These are phyloP conservation scores for Arthrobotrys musiformis DNA, from an alignment of 2,329 filamentous ascomycete genomes.

Conservation along the genomic window DNA sequence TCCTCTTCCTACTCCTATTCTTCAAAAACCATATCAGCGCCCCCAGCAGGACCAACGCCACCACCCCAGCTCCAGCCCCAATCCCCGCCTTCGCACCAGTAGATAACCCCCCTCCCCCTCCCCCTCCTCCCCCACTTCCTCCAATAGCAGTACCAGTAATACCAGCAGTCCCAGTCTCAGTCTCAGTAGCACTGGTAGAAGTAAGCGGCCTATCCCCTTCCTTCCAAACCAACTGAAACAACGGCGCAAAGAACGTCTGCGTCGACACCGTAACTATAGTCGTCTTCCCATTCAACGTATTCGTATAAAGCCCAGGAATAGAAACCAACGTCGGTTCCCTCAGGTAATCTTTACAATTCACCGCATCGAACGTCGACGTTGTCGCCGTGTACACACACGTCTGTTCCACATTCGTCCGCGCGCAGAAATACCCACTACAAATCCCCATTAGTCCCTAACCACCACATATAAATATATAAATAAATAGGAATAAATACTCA, in stretches of 20 bases:
- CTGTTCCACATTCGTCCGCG: background rate
- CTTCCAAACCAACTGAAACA: slow-evolving; percentile 1
- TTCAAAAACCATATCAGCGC: background rate
- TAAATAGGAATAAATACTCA: background rate
- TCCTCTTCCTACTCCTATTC: background rate
- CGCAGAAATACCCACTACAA: background rate
- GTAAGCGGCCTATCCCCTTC: background rate
- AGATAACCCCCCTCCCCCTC: background rate
- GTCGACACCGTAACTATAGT: background rate
- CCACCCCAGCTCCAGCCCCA: background rate
- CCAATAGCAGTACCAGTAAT: background rate
- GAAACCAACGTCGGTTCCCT: background rate
- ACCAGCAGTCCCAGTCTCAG: background rate
- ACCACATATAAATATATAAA: background rate
- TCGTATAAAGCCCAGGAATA: too few species aligned
- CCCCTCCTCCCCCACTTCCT: background rate
- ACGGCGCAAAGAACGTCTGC: background rate
- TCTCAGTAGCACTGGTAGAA: background rate
- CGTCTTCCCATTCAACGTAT: too few species aligned
- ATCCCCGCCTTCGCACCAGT: background rate
- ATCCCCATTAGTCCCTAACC: too few species aligned
- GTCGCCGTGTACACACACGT: background rate
- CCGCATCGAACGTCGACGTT: background rate
- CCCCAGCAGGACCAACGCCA: background rate
- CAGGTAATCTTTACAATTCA: background rate